A percentile compares a stretch with the other conserved stretches of the same genome.
Conservation (phyloP, 2,329 filamentous ascomycete species). For the Verticillium nubilum region DNA sequence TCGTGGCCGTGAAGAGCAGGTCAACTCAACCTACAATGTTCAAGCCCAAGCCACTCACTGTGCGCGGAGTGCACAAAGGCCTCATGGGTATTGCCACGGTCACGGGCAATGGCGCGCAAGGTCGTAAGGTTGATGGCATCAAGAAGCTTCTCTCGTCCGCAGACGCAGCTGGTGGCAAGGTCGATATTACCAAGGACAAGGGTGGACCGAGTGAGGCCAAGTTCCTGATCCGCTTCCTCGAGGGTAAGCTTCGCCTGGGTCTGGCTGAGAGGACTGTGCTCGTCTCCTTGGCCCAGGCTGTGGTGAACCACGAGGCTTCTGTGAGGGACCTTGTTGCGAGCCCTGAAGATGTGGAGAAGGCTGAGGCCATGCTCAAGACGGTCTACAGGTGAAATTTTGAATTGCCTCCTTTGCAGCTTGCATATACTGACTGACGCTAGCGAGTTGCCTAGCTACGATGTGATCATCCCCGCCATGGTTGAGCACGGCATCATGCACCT, state of each 20-base stretch:
- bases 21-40: conserved; percentile 98
- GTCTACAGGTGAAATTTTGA: conserved; percentile 66
- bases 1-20: conserved; percentile 93
- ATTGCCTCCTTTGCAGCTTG: background rate
- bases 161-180: conserved; percentile 69
- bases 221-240: conserved; percentile 85
- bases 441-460: conserved; percentile 90
- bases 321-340: conserved; percentile 64
- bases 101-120: conserved; percentile 80
- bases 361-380: conserved; percentile 79
- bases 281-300: conserved; percentile 81
- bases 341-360: conserved; percentile 72
- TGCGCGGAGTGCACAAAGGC: conserved; percentile 80
- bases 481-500: conserved; percentile 81
- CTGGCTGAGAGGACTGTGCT: conserved; percentile 90
- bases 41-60: conserved; percentile 86
- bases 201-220: conserved; percentile 94
- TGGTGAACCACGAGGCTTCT: conserved; percentile 78
- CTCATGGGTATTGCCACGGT: conserved; percentile 84
- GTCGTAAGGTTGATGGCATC: conserved; percentile 86
- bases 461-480: conserved; percentile 86
- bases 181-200: conserved; percentile 89
- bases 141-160: conserved; percentile 94
- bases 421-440: conserved; percentile 43
- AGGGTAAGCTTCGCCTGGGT: conserved; percentile 88